Conservation (phyloP, 1,284 basidiomycete genomes). For the Irpex lacteus region DNA sequence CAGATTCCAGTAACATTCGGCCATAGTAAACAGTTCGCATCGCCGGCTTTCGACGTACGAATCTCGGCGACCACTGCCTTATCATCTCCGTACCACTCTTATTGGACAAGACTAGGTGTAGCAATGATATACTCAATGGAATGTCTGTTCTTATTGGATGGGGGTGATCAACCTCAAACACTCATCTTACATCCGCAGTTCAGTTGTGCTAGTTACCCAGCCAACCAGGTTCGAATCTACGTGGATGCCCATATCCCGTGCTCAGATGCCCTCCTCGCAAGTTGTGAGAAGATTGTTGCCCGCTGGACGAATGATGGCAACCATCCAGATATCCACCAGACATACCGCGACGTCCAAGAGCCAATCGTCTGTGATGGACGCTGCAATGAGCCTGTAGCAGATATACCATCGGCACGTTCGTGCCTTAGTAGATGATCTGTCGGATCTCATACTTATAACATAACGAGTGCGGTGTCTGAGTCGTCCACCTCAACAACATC, state of each 20-base stretch:
- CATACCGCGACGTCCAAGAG: no score
- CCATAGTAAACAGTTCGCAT: background rate
- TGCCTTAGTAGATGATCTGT: background rate
- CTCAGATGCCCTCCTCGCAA: background rate
- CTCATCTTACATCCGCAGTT: background rate
- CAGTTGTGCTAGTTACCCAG: background rate
- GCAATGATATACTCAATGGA: background rate
- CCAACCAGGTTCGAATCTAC: background rate
- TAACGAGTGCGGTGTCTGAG: background rate
- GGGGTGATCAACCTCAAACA: background rate
- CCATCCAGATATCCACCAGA: background rate
- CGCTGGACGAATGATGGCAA: constrained; percentile 1
- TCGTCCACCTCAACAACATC: background rate
- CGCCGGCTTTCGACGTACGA: background rate
- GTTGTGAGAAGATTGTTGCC: constrained; percentile 5
- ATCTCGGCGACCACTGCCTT: background rate
- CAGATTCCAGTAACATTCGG: background rate
- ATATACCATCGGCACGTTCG: background rate
- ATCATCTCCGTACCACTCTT: background rate
- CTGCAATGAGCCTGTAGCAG: background rate
- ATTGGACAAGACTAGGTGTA: background rate
- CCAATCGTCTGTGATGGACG: background rate
- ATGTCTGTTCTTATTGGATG: background rate
- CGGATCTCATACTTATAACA: background rate
- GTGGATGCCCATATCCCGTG: background rate